Conservation (phyloP, 73 alveolate species). For the Tetrahymena elliotti region DNA sequence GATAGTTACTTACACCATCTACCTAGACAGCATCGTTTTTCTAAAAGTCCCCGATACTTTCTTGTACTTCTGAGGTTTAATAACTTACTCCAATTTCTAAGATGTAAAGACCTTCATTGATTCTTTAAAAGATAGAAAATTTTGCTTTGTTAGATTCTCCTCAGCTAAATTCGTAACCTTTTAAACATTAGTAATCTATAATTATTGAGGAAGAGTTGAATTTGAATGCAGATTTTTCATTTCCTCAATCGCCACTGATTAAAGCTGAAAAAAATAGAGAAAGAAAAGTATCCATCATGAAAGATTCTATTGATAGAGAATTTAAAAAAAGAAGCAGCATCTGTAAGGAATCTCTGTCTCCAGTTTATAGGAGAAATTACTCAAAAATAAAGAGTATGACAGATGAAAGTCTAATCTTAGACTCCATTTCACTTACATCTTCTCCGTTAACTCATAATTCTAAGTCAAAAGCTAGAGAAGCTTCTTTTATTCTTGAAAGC, state of each 20-base stretch:
- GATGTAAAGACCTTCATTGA: background rate
- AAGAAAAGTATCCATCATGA: background rate
- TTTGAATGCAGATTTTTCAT: background rate
- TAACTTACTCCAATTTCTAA: background rate
- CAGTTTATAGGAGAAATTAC: background rate
- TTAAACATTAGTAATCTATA: background rate
- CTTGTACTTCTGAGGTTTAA: background rate
- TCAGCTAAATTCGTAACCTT: background rate
- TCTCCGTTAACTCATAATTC: background rate
- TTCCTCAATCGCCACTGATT: background rate
- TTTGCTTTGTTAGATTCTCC: background rate
- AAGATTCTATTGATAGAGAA: background rate
- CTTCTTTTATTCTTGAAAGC: background rate
- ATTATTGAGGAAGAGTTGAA: background rate
- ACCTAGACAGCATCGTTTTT: background rate
- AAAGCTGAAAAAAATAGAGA: background rate
- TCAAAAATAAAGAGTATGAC: background rate
- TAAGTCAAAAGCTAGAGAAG: background rate
- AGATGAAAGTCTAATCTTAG: background rate
- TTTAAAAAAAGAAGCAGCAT: background rate
- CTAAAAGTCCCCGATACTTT: background rate
- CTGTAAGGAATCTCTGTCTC: background rate
- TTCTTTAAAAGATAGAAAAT: background rate
- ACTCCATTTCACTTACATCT: background rate
- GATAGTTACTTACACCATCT: background rate